Conservation (phyloP, 2,329 filamentous ascomycete species). For the Cladosporium sp. region DNA sequence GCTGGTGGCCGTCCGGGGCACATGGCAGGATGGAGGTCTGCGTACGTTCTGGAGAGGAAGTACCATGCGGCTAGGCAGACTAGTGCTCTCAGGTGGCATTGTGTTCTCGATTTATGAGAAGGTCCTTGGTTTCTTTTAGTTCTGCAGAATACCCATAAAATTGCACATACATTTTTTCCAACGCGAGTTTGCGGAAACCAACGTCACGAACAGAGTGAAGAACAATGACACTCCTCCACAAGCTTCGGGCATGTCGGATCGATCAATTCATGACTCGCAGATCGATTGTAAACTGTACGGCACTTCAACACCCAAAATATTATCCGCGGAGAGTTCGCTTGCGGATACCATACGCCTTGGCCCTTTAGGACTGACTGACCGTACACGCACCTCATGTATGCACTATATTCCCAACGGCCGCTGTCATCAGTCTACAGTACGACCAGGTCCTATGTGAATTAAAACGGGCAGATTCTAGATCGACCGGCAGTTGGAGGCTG, state of each 20-base stretch:
- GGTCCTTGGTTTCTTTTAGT: constrained; percentile 24
- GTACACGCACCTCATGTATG: too few relatives aligned
- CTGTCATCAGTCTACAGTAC: neutral
- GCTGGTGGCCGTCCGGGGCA: constrained; percentile 31
- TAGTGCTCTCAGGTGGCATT: constrained; percentile 38
- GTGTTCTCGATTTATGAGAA: constrained; percentile 40
- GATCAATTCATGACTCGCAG: neutral
- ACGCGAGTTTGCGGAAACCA: neutral
- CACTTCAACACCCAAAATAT: neutral
- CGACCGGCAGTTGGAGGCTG: neutral
- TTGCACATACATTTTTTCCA: neutral
- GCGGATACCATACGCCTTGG: neutral
- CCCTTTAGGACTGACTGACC: neutral
- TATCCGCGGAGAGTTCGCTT: neutral
- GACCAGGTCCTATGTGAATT: neutral
- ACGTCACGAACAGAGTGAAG: neutral
- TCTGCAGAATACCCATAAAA: neutral
- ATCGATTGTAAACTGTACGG: neutral
- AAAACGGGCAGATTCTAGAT: neutral
- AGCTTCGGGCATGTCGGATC: neutral
- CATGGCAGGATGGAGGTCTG: constrained; percentile 32
- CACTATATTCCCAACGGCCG: neutral
- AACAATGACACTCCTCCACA: neutral
- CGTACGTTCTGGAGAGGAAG: constrained; percentile 38
- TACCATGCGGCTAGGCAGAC: constrained; percentile 35